Percentiles rank a stretch among this genome's conserved stretches.
phyloP scores from a whole-genome alignment of 225 moss, liverwort and hornwort genomes.

The Takakia lepidozioides region DNA sequence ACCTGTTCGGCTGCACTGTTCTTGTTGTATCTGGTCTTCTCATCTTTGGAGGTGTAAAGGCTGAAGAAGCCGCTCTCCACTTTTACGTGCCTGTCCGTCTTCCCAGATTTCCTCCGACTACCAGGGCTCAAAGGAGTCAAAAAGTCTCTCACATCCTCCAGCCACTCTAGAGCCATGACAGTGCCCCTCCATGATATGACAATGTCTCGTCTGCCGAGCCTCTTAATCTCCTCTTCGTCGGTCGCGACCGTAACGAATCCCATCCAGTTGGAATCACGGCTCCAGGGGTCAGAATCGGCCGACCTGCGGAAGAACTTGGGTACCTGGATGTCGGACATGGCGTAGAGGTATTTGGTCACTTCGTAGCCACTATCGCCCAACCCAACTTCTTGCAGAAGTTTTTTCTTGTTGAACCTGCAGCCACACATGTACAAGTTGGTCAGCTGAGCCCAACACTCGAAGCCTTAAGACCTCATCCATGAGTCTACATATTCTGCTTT shows the following conservation, averaged over 20 bases:
- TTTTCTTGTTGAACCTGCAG: conserved; percentile 28
- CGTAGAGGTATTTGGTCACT: conserved; percentile 62
- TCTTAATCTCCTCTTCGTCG: conserved; percentile 30
- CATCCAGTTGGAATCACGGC: conserved; percentile 69
- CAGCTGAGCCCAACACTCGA: too few species aligned
- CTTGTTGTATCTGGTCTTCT: conserved; percentile 28
- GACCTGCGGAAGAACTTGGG: conserved; percentile 29
- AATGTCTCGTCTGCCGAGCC: conserved; percentile 64
- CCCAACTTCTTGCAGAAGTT: conserved; percentile 49
- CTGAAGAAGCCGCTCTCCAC: conserved; percentile 40
- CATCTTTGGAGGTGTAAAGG: conserved; percentile 28
- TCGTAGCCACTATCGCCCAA: conserved; percentile 55
- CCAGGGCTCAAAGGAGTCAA: conserved; percentile 35
- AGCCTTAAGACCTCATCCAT: too few species aligned
- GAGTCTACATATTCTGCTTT: too few species aligned
- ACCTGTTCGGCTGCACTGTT: conserved; percentile 22
- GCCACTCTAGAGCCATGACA: conserved; percentile 51
- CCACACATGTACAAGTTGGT: too few species aligned
- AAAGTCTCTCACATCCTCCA: conserved; percentile 44
- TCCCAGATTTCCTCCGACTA: conserved; percentile 2
- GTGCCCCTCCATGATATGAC: conserved; percentile 73
- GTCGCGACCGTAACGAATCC: conserved; percentile 66
- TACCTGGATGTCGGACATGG: conserved; percentile 42
- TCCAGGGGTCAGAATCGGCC: conserved; percentile 35
- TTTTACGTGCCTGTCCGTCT: conserved; percentile 21